These are phyloP conservation scores for Aureobasidium vineae DNA, from an alignment of 2,329 filamentous ascomycete species.

Conservation along the genomic window DNA sequence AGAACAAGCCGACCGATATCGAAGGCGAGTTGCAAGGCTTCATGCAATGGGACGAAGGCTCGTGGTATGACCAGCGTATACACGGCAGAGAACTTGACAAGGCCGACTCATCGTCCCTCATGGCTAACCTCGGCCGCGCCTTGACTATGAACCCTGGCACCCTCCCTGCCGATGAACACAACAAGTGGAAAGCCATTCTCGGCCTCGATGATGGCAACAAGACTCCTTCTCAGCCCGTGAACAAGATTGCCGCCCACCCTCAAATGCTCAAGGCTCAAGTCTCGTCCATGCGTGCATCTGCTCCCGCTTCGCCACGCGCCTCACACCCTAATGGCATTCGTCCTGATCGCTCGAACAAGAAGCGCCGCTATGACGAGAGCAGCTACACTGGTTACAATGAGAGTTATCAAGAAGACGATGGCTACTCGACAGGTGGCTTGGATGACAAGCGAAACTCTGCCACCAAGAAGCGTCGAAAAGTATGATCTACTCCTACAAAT, in stretches of 20 bases:
- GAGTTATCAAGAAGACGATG: conserved; percentile 68
- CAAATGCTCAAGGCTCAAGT: conserved; percentile 28
- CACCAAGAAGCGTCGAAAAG: conserved; percentile 58
- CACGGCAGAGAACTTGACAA: conserved; percentile 43
- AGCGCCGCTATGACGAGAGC: conserved; percentile 71
- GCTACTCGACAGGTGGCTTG: conserved; percentile 69
- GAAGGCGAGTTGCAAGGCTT: conserved; percentile 39
- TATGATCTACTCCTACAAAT: conserved; percentile 10
- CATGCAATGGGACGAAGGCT: conserved; percentile 42
- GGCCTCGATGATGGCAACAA: conserved; percentile 44
- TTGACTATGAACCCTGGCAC: conserved; percentile 46
- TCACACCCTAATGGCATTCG: conserved; percentile 49
- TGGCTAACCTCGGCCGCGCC: conserved; percentile 43
- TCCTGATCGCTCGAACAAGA: conserved; percentile 66
- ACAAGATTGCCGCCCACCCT: conserved; percentile 25
- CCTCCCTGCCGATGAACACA: conserved; percentile 44
- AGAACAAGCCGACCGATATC: conserved; percentile 49
- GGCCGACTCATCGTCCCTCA: conserved; percentile 34
- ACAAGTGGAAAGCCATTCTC: conserved; percentile 46
- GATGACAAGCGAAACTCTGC: conserved; percentile 53
- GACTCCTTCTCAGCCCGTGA: conserved; percentile 9
- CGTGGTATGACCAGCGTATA: conserved; percentile 43
- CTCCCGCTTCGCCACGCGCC: conserved; percentile 40
- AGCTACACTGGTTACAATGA: conserved; percentile 74
- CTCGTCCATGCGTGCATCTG: conserved; percentile 33